Evolutionary conservation across 805 yeast genomes (phyloP).

Genomic region (Yamadazyma laniorum): DNA sequence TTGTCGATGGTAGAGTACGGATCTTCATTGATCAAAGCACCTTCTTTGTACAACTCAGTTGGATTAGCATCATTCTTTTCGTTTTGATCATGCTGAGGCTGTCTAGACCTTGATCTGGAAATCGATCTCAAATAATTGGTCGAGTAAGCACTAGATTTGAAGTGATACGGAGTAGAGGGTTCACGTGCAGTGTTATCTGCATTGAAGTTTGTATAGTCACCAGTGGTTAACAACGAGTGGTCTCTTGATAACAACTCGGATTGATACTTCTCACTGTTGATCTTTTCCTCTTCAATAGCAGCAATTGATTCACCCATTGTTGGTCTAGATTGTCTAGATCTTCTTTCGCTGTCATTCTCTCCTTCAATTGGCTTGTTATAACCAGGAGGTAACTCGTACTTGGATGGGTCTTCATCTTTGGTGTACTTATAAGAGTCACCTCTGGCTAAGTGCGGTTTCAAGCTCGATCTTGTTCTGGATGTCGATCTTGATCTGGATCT

Average conservation of each 20-base stretch:
- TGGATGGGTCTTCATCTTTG: slow-evolving; percentile 43
- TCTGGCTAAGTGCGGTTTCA: slow-evolving; percentile 64
- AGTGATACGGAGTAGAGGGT: slow-evolving; percentile 56
- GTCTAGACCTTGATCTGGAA: slow-evolving; percentile 62
- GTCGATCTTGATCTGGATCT: slow-evolving; percentile 20
- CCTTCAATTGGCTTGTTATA: slow-evolving; percentile 17
- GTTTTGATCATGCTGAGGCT: slow-evolving; percentile 18
- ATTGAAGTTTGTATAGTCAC: slow-evolving; percentile 46
- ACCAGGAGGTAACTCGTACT: slow-evolving; percentile 43
- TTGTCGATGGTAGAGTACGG: slow-evolving; percentile 47
- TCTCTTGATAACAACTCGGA: slow-evolving; percentile 23
- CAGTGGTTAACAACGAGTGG: slow-evolving; percentile 43
- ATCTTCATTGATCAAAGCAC: slow-evolving; percentile 54
- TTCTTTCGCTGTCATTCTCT: slow-evolving; percentile 31
- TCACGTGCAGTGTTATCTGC: slow-evolving; percentile 38
- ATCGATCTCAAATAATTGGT: slow-evolving; percentile 61
- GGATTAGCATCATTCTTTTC: slow-evolving; percentile 33
- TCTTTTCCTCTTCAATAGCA: slow-evolving; percentile 36
- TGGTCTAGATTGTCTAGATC: slow-evolving; percentile 39
- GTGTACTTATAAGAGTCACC: slow-evolving; percentile 75
- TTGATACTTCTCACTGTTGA: slow-evolving; percentile 17
- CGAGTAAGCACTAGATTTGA: slow-evolving; percentile 39
- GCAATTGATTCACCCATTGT: slow-evolving; percentile 47
- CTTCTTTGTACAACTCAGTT: slow-evolving; percentile 50
- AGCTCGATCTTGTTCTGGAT: slow-evolving; percentile 16